Percentiles rank a stretch among this genome's conserved stretches.
Conservation (phyloP, 139 green algal species). For the Micractinium conductrix region DNA sequence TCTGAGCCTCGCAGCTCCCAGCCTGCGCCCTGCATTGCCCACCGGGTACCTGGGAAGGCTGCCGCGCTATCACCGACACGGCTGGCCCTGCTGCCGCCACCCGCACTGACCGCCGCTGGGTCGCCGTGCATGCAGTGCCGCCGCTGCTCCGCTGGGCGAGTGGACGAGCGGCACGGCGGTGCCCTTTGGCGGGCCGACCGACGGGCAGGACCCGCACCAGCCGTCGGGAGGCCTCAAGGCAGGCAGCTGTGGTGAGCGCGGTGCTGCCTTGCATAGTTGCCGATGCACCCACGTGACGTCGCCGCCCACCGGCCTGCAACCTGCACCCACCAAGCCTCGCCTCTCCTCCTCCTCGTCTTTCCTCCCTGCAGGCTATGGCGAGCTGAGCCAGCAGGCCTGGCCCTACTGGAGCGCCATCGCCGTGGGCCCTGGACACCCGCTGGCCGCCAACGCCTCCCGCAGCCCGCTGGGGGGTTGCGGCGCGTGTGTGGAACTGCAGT, state of each 20-base stretch:
- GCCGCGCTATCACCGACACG: neutral
- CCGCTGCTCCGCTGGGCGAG: neutral
- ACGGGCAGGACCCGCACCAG: slow-evolving; percentile 16
- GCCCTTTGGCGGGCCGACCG: neutral
- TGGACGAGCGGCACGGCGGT: neutral
- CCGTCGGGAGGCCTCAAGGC: neutral
- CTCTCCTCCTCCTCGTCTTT: neutral
- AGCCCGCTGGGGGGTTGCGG: slow-evolving; percentile 8
- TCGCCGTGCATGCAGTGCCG: neutral
- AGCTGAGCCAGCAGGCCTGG: slow-evolving; percentile 2
- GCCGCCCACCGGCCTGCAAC: neutral
- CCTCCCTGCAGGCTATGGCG: slow-evolving; percentile 26
- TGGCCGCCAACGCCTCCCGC: slow-evolving; percentile 15
- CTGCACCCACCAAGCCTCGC: neutral
- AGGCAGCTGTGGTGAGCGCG: slow-evolving; percentile 16
- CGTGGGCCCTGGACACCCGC: neutral
- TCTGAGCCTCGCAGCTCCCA: neutral
- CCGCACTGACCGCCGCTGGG: neutral
- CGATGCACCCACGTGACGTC: no score
- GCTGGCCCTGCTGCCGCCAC: no score
- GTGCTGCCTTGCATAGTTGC: neutral
- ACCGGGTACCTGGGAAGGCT: no score
- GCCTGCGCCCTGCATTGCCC: neutral
- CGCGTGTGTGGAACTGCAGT: slow-evolving; percentile 24
- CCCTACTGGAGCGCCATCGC: slow-evolving; percentile 13